These are phyloP conservation scores for Mucor piriformis DNA, from an alignment of 371 early-diverging fungal species.

Conservation along the genomic window DNA sequence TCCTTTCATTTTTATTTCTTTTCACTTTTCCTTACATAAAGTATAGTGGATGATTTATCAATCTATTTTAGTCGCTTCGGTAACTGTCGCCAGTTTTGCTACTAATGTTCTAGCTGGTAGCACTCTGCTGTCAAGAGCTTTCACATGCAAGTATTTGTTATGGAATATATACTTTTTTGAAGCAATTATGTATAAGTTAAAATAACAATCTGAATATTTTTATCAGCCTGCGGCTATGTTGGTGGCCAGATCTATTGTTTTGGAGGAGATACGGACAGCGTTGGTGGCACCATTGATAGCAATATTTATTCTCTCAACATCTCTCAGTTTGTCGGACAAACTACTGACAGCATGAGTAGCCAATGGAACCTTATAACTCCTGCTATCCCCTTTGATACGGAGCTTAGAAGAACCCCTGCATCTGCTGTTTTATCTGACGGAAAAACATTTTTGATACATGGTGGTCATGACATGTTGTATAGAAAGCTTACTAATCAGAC, in stretches of 20 bases:
- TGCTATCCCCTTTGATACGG: not conserved
- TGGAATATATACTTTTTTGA: too few relatives aligned
- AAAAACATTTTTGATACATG: not conserved
- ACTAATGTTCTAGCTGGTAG: too few relatives aligned
- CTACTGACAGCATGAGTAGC: not conserved
- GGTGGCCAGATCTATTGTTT: conserved; percentile 9
- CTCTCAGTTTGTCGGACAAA: not conserved
- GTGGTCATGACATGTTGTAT: not conserved
- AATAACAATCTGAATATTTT: too few relatives aligned
- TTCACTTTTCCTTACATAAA: too few relatives aligned
- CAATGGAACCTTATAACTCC: not conserved
- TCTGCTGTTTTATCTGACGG: not conserved
- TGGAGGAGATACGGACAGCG: conserved; percentile 4
- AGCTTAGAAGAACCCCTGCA: not conserved
- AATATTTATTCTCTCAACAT: conserved; percentile 1
- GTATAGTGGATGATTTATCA: too few relatives aligned
- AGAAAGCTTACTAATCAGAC: not conserved
- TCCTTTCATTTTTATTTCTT: too few relatives aligned
- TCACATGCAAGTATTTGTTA: too few relatives aligned
- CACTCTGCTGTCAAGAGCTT: too few relatives aligned
- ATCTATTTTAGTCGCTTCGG: too few relatives aligned
- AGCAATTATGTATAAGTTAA: too few relatives aligned
- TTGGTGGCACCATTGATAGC: not conserved
- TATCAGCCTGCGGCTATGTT: conserved; percentile 7
- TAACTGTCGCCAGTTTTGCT: too few relatives aligned